These are phyloP conservation scores for Daldinia sp. DNA, from an alignment of 2,329 filamentous ascomycete species.

Conservation along the genomic window DNA sequence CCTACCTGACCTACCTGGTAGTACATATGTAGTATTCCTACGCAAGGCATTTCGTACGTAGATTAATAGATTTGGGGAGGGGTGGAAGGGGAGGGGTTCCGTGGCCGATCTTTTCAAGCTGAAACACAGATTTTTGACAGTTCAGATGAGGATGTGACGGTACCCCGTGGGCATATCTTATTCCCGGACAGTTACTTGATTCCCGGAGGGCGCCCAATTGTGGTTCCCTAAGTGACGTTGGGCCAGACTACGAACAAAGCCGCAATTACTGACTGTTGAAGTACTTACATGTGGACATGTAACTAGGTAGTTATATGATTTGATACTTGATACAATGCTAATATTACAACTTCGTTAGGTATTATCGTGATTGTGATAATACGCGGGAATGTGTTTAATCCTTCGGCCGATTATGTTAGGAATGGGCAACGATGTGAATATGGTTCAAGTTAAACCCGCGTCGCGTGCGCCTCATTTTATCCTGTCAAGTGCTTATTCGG, in stretches of 20 bases:
- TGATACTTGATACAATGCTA: not conserved
- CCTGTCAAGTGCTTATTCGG: not conserved
- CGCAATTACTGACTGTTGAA: too few species aligned
- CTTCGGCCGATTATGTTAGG: not conserved
- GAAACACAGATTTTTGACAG: conserved; percentile 30
- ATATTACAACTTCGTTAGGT: not conserved
- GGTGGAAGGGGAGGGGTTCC: conserved; percentile 4
- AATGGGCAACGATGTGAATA: not conserved
- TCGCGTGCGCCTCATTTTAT: not conserved
- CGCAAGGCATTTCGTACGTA: not conserved
- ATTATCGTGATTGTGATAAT: not conserved
- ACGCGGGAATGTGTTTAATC: not conserved
- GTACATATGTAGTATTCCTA: not conserved
- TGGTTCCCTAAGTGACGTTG: not conserved
- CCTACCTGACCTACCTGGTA: too few species aligned
- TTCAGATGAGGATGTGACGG: conserved; percentile 22
- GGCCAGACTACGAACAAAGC: not conserved
- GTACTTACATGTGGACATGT: too few species aligned
- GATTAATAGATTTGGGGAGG: conserved; percentile 18
- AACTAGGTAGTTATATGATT: not conserved
- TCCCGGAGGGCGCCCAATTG: not conserved
- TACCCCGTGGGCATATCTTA: conserved; percentile 1
- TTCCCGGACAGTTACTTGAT: conserved; percentile 8
- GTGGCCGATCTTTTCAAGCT: conserved; percentile 31
- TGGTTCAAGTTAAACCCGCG: not conserved